Evolutionary conservation across 2,329 filamentous ascomycete genomes (phyloP), one percentile per base, ranked within the genome.

Genomic region (Verticillium zaregamsianum): DNA sequence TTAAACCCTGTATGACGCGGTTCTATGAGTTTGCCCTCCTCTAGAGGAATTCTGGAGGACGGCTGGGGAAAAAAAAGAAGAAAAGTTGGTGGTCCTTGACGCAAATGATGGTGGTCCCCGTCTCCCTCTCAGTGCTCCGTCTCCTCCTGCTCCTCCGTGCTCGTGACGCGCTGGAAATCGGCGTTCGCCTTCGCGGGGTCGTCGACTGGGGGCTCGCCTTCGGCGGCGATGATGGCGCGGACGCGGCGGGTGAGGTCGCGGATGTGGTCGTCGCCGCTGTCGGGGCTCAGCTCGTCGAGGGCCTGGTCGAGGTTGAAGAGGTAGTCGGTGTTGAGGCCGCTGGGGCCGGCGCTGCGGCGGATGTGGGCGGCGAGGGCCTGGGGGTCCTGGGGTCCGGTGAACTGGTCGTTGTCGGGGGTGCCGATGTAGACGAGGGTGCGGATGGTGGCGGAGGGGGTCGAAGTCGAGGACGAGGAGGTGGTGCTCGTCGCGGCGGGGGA

Each of bases 341-440:
- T 97, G 28, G 93, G 91, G 0, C 95, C 95, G 49, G 80, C 76
- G 69, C 91, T 92, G 57, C 79, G 79, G 68, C 88, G 83, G 69
- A 99, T 98, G 75, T 94, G 91, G 74, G 87, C 84, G 28, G 94
- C 93, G 58, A 98, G 83, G 52, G 79, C 74, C 70, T 92, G 86
- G 1, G 91, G 90, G 60, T 95, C 89, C 72, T 96, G 93, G 0
- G 89, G 87, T 0, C 92, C 92, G 40, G 93, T 82, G 71, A 99
- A 99, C 74, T 98, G 95, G 61, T 92, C 90, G 71, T 99, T 99
- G 55, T 90, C 87, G 0, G 95, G 95, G 2, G 96, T 90, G 25
- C 95, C 95, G 71, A 99, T 98, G 75, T 99, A 99, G 2, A 96
- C 92, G 65, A 97, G 85, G 63, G 84, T 82, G 60, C 72, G 75